Conservation (phyloP, 202 grass and related monocot species). For the Musa balbisiana region DNA sequence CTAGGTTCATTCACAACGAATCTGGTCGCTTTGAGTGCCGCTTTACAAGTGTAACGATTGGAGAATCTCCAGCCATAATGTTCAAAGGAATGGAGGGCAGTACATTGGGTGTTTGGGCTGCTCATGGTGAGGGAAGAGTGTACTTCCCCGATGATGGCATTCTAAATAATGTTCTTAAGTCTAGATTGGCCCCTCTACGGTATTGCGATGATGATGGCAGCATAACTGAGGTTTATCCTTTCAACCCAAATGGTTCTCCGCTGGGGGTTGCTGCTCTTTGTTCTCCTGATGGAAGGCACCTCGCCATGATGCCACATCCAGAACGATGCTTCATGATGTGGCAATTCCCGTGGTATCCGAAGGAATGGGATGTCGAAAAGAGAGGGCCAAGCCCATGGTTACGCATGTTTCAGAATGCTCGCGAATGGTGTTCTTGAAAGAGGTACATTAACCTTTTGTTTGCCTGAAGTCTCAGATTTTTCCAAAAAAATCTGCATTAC, state of each 20-base stretch:
- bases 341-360: slow-evolving; percentile 90
- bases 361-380: slow-evolving; percentile 64
- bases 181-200: slow-evolving; percentile 49
- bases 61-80: slow-evolving; percentile 61
- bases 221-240: slow-evolving; percentile 45
- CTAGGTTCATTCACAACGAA: slow-evolving; percentile 77
- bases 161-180: slow-evolving; percentile 35
- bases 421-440: slow-evolving; percentile 57
- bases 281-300: slow-evolving; percentile 75
- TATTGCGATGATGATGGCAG: slow-evolving; percentile 49
- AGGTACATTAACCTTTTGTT: slow-evolving; percentile 12
- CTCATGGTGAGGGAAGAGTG: slow-evolving; percentile 61
- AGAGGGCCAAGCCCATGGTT: slow-evolving; percentile 66
- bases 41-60: slow-evolving; percentile 54
- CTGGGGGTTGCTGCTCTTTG: slow-evolving; percentile 64
- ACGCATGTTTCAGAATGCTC: slow-evolving; percentile 80
- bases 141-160: slow-evolving; percentile 54
- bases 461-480: no score
- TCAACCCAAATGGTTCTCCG: slow-evolving; percentile 80
- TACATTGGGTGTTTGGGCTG: slow-evolving; percentile 50
- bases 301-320: slow-evolving; percentile 92
- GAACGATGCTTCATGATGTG: slow-evolving; percentile 96
- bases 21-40: slow-evolving; percentile 58
- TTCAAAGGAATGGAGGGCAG: slow-evolving; percentile 73
- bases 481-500: no score